These are phyloP conservation scores for Tuber indicum DNA, from an alignment of 495 filamentous ascomycete genomes.

Conservation along the genomic window DNA sequence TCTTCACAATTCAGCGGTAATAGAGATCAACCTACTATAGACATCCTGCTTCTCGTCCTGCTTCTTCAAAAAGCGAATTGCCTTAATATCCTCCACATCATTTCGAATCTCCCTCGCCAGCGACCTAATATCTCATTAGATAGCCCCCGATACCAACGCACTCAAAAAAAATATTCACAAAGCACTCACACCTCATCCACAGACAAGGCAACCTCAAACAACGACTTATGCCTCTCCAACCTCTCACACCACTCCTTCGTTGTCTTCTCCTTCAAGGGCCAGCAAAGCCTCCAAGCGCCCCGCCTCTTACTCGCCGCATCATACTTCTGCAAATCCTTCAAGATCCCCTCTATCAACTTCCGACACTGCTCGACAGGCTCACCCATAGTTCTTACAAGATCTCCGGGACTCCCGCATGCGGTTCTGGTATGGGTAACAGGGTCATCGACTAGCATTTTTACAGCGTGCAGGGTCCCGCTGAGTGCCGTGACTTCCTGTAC, in stretches of 20 bases:
- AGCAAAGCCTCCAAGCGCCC: conserved; percentile 1
- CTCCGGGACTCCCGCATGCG: background rate
- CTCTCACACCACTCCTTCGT: conserved; percentile 6
- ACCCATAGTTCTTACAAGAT: background rate
- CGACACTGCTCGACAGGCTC: conserved; percentile 5
- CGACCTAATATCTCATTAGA: background rate
- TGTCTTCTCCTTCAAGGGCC: conserved; percentile 11
- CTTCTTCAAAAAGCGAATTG: background rate
- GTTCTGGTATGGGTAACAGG: background rate
- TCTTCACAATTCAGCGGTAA: background rate
- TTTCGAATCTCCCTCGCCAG: conserved; percentile 10
- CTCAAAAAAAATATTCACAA: too few relatives aligned
- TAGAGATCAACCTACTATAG: background rate
- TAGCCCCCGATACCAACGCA: too few relatives aligned
- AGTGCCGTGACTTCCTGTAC: conserved; percentile 7
- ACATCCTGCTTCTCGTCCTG: background rate
- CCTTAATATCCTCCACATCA: conserved; percentile 3
- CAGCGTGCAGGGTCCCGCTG: conserved; percentile 8
- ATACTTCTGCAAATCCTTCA: background rate
- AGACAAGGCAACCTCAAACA: conserved; percentile 17
- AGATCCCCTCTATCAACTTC: background rate
- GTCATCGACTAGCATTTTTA: background rate
- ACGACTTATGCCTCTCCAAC: conserved; percentile 16
- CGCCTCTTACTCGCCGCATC: conserved; percentile 7
- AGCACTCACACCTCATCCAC: conserved; percentile 17